Conservation (phyloP, 208 protist genomes). For the Porcisia hertigi region DNA sequence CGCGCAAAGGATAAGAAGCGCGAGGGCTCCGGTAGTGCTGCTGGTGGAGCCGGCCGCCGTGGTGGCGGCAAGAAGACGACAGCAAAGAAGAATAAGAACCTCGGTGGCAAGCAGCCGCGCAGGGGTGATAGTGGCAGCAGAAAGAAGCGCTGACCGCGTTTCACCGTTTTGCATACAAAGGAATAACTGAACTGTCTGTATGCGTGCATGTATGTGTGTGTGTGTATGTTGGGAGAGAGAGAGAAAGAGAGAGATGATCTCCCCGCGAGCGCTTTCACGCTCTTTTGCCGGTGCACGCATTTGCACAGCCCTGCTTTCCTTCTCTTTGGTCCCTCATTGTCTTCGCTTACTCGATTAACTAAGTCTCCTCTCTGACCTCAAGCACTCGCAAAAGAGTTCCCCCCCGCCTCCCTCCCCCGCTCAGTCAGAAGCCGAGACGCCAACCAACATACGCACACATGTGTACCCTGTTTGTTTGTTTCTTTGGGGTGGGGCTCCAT, state of each 20-base stretch:
- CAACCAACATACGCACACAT: background rate
- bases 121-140: background rate
- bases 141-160: constrained; percentile 9
- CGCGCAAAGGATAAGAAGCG: constrained; percentile 34
- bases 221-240: background rate
- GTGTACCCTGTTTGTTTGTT: background rate
- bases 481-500: background rate
- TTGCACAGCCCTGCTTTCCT: too few relatives aligned
- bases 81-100: constrained; percentile 15
- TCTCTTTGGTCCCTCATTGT: background rate
- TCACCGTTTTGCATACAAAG: background rate
- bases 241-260: too few relatives aligned
- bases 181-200: background rate
- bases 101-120: constrained; percentile 12
- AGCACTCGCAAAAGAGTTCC: background rate
- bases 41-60: background rate
- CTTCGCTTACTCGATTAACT: background rate
- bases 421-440: background rate
- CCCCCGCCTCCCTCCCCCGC: too few relatives aligned
- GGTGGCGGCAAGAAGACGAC: constrained; percentile 12
- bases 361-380: background rate
- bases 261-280: too few relatives aligned
- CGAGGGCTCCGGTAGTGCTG: background rate
- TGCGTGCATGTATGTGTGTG: background rate
- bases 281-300: too few relatives aligned